Evolutionary conservation across 73 alveolate species (phyloP).

Genomic region (Paramecium tetraurelia): DNA sequence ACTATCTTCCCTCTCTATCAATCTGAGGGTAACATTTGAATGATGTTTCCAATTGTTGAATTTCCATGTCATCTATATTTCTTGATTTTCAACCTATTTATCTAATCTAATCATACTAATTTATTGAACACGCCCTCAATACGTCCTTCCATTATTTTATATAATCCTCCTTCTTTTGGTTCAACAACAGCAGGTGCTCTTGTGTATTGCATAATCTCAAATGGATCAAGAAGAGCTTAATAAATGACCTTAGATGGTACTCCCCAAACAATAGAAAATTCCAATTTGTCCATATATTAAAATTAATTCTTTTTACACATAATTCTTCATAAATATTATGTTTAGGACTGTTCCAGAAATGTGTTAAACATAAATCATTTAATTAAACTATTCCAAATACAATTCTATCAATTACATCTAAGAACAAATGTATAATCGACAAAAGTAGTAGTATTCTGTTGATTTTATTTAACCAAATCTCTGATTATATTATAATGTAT

Average conservation of each 20-base stretch:
- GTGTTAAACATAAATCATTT: background rate
- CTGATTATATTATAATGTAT: too few species aligned
- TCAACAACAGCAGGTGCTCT: constrained; percentile 52
- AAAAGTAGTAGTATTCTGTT: background rate
- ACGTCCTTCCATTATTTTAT: constrained; percentile 46
- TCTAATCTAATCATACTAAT: background rate
- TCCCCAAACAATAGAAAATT: constrained; percentile 14
- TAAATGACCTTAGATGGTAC: constrained; percentile 29
- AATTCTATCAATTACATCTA: background rate
- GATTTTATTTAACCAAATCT: background rate
- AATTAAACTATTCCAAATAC: background rate
- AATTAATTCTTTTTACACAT: background rate
- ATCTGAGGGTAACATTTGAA: background rate
- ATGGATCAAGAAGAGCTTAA: constrained; percentile 16
- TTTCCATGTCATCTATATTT: constrained; percentile 44
- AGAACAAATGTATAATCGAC: background rate
- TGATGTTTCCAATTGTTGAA: constrained; percentile 27
- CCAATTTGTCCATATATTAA: constrained; percentile 42
- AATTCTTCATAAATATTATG: background rate
- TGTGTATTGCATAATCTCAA: constrained; percentile 25
- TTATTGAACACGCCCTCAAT: constrained; percentile 22
- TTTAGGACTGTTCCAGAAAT: background rate
- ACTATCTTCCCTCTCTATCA: constrained; percentile 1
- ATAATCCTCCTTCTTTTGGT: constrained; percentile 10
- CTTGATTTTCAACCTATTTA: constrained; percentile 15